A percentile compares a stretch with the other conserved stretches of the same genome.
Evolutionary conservation across 2,329 filamentous ascomycete genomes (phyloP).

Genomic region (Zymoseptoria tritici): DNA sequence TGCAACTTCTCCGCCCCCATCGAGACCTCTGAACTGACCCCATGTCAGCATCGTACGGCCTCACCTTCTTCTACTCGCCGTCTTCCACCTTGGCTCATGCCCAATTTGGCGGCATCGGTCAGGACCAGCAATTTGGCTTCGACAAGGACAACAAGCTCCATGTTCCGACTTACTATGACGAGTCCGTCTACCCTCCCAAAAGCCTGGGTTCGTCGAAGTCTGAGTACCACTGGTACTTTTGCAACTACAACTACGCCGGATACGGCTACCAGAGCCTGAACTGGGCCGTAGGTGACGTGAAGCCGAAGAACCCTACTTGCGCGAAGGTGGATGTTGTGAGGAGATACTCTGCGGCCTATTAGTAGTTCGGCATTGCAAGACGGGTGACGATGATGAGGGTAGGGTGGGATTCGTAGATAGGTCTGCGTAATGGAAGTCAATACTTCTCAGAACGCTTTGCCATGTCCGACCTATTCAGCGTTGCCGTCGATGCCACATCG

Average conservation of each 20-base stretch:
- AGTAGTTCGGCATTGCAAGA: neutral
- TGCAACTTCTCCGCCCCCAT: too few relatives aligned
- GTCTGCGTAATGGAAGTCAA: neutral
- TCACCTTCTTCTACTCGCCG: slow-evolving; percentile 32
- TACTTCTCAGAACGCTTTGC: neutral
- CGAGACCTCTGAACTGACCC: slow-evolving; percentile 4
- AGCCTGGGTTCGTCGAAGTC: slow-evolving; percentile 10
- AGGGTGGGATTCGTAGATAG: neutral
- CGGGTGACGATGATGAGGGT: neutral
- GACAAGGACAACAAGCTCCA: slow-evolving; percentile 33
- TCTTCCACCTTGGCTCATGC: slow-evolving; percentile 38
- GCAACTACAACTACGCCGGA: slow-evolving; percentile 32
- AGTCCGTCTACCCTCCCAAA: slow-evolving; percentile 31
- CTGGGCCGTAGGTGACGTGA: slow-evolving; percentile 35
- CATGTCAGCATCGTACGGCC: slow-evolving; percentile 9
- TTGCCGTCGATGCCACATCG: neutral
- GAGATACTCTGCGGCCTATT: slow-evolving; percentile 1
- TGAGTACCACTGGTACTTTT: slow-evolving; percentile 39
- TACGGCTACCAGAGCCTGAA: slow-evolving; percentile 40
- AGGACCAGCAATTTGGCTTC: slow-evolving; percentile 32
- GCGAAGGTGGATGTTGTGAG: slow-evolving; percentile 34
- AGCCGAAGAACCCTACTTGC: slow-evolving; percentile 42
- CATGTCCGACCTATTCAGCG: neutral
- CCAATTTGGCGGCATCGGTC: slow-evolving; percentile 31
- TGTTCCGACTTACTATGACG: slow-evolving; percentile 35